Evolutionary conservation across 805 yeast genomes (phyloP), one percentile per base, ranked within the genome.

Genomic region (Kuraishia piskuri): DNA sequence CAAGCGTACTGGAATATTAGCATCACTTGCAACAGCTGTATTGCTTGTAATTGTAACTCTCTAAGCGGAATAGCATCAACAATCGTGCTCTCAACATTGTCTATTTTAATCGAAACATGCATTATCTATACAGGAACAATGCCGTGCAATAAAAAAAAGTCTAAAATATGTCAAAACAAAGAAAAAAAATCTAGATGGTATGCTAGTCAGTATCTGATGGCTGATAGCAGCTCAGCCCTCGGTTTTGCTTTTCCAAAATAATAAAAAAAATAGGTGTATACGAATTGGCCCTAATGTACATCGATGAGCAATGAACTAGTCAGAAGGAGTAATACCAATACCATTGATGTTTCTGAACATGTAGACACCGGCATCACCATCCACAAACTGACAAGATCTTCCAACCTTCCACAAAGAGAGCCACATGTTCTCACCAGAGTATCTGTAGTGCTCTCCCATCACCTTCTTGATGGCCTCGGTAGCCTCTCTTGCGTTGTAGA

Each of bases 401-500:
- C 79, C 81, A 46, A 78, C 68, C 61, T 81, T 82, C 72, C 87
- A 89, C 62, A 79, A 76, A 46, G 83, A 72, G 52, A 68, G 65
- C 82, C 87, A 82, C 90, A 89, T 85, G 75, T 79, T 86, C 69
- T 88, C 88, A 59, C 76, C 84, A 53, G 77, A 71, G 63, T 78
- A 70, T 56, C 75, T 77, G 74, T 88, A 89, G 69, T 86, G 90
- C 59, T 79, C 77, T 61, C 96, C 96, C 94, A 88, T 84, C 56
- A 86, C 92, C 69, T 83, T 81, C 72, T 83, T 81, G 69, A 88
- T 84, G 53, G 88, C 92, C 56, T 73, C 89, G 55, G 89, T 77
- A 50, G 87, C 94, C 63, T 80, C 82, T 68, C 92, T 78, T n/a
- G 85, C 95, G 62, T 87, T 84, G 77, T 88, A 88, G 74, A 89